Percentiles rank a stretch among this genome's conserved stretches.
Evolutionary conservation across 2,329 filamentous ascomycete genomes (phyloP).

Genomic region (Colletotrichum siamense): DNA sequence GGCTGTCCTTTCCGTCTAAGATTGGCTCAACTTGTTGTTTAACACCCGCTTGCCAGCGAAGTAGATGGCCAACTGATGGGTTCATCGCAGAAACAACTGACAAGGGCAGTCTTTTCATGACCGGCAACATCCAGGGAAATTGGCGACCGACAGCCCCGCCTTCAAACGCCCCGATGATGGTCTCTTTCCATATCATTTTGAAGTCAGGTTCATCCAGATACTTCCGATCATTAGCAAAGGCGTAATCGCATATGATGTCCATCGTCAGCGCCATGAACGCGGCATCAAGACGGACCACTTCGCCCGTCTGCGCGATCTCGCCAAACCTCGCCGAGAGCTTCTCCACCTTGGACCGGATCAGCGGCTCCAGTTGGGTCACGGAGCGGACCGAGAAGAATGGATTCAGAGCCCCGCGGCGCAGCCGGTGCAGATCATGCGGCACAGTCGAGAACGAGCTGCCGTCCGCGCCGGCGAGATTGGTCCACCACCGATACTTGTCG

Average conservation of each 20-base stretch:
- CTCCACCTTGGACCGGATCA: constrained; percentile 36
- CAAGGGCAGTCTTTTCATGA: not conserved
- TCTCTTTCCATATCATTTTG: not conserved
- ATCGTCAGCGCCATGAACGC: constrained; percentile 33
- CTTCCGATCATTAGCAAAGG: constrained; percentile 33
- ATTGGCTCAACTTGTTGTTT: not conserved
- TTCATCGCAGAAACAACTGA: not conserved
- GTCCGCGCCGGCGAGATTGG: constrained; percentile 23
- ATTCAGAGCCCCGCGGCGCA: constrained; percentile 43
- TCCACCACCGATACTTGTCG: constrained; percentile 23
- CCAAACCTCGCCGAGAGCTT: constrained; percentile 31
- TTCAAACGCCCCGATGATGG: not conserved
- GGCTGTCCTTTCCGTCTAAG: not conserved
- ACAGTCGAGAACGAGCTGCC: constrained; percentile 34
- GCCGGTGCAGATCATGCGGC: constrained; percentile 44
- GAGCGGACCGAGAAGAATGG: constrained; percentile 48
- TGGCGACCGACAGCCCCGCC: not conserved
- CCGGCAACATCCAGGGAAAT: not conserved
- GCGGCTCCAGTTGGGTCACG: constrained; percentile 38
- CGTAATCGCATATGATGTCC: constrained; percentile 41
- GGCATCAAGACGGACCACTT: constrained; percentile 22
- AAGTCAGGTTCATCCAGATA: constrained; percentile 21
- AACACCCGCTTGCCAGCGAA: not conserved
- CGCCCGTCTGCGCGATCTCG: constrained; percentile 28
- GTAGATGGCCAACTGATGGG: not conserved